A percentile compares a stretch with the other conserved stretches of the same genome.
Conservation (phyloP, 768 basidiomycete species). For the Termitomyces sp. region DNA sequence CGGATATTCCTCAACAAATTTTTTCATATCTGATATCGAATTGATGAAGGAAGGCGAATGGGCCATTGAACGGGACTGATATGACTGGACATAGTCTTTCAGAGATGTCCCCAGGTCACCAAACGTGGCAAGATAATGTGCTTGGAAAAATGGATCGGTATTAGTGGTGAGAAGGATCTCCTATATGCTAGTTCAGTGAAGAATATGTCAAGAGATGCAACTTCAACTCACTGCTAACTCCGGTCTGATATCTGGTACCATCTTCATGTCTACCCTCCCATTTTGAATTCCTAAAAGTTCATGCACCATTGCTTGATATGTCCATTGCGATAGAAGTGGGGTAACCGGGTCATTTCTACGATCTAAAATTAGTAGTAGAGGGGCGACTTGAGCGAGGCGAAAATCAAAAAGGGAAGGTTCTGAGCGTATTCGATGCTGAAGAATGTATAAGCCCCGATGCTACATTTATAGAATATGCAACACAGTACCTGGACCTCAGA, state of each 20-base stretch:
- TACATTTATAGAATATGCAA: background rate
- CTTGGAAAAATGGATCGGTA: slow-evolving; percentile 92
- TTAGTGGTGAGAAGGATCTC: slow-evolving; percentile 91
- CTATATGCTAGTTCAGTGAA: slow-evolving; percentile 34
- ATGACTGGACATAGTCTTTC: slow-evolving; percentile 91
- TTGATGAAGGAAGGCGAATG: slow-evolving; percentile 81
- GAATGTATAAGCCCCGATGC: background rate
- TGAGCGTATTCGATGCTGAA: slow-evolving; percentile 72
- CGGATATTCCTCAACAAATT: slow-evolving; percentile 96
- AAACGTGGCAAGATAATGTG: slow-evolving; percentile 88
- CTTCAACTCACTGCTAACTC: slow-evolving; percentile 69
- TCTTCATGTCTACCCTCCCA: slow-evolving; percentile 81
- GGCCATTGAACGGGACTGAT: slow-evolving; percentile 79
- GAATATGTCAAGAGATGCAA: slow-evolving; percentile 1
- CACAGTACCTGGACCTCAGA: slow-evolving; percentile 73
- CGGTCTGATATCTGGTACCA: slow-evolving; percentile 81
- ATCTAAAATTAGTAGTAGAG: slow-evolving; percentile 89
- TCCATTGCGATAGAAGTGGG: slow-evolving; percentile 96
- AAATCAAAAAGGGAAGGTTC: slow-evolving; percentile 91
- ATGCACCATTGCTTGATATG: slow-evolving; percentile 99
- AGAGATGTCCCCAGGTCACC: slow-evolving; percentile 93
- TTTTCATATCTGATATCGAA: slow-evolving; percentile 96
- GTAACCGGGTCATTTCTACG: slow-evolving; percentile 97
- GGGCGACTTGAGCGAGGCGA: slow-evolving; percentile 82
- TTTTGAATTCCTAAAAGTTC: slow-evolving; percentile 92